Percentiles rank a stretch among this genome's conserved stretches.
Evolutionary conservation across 139 green algal species (phyloP).

Genomic region (Tetradesmus obliquus): DNA sequence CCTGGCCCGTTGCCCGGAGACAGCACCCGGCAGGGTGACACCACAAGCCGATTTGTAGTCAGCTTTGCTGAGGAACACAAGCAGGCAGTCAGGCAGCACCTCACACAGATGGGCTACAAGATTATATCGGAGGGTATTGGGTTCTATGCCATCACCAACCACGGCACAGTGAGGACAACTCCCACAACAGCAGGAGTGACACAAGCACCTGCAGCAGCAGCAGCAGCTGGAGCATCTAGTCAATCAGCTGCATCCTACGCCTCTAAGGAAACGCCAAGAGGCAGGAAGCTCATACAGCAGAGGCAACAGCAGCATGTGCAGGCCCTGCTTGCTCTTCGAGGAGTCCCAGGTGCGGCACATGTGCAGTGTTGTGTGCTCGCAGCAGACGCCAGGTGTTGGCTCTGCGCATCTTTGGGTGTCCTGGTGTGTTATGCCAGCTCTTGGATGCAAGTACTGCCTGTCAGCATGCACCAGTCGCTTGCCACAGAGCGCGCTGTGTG

Average conservation of each 20-base stretch:
- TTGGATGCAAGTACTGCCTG: too few relatives aligned
- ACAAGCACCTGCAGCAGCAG: not conserved
- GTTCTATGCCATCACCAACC: constrained; percentile 13
- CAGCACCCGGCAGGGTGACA: not conserved
- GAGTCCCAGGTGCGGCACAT: not conserved
- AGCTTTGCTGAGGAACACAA: not conserved
- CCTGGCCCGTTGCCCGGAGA: not conserved
- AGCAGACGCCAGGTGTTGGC: too few relatives aligned
- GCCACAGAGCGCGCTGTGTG: not conserved
- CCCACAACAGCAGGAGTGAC: not conserved
- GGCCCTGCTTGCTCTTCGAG: not conserved
- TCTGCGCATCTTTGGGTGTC: too few relatives aligned
- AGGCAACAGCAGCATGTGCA: not conserved
- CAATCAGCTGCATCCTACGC: not conserved
- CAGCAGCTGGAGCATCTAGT: not conserved
- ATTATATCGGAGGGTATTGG: not conserved
- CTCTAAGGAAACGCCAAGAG: not conserved
- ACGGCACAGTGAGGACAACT: not conserved
- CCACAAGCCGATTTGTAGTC: constrained; percentile 25
- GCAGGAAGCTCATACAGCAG: not conserved
- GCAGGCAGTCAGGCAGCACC: not conserved
- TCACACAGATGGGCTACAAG: not conserved
- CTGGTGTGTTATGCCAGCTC: too few relatives aligned
- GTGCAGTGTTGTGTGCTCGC: not conserved
- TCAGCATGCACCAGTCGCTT: too few relatives aligned